phyloP scores from a whole-genome alignment of 345 rosid genomes.

The Salix udensis region DNA sequence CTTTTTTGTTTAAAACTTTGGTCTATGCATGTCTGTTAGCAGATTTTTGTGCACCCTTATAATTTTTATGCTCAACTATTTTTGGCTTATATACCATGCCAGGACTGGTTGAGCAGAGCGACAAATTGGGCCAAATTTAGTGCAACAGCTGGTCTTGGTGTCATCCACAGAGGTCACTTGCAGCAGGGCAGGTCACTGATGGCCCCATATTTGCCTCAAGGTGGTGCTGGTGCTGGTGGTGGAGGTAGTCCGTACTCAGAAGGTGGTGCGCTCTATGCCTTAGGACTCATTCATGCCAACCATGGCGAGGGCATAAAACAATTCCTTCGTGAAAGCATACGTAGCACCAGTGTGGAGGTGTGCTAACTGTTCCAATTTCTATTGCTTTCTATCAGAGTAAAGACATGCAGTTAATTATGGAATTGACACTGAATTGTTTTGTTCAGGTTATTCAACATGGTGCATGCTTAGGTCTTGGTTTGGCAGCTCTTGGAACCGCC shows the following conservation, averaged over 20 bases:
- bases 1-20: neutral
- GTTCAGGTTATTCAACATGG: constrained; percentile 98
- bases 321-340: constrained; percentile 89
- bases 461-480: constrained; percentile 98
- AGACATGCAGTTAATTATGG: neutral
- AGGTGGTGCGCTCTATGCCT: constrained; percentile 98
- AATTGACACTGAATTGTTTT: constrained; percentile 5
- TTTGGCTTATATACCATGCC: constrained; percentile 19
- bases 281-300: constrained; percentile 98
- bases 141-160: constrained; percentile 99
- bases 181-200: constrained; percentile 95
- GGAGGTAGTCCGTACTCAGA: constrained; percentile 98
- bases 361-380: constrained; percentile 19
- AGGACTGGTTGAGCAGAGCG: constrained; percentile 99
- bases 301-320: constrained; percentile 99
- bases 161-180: constrained; percentile 93
- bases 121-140: constrained; percentile 99
- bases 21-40: neutral
- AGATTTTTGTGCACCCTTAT: neutral
- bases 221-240: constrained; percentile 89
- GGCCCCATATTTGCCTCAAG: constrained; percentile 99
- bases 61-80: constrained; percentile 1
- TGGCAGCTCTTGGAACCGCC: constrained; percentile 98
- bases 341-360: constrained; percentile 87
- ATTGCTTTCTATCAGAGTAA: neutral